Conservation (phyloP, 2,329 filamentous ascomycete genomes). For the Pezicula neosporulosa region DNA sequence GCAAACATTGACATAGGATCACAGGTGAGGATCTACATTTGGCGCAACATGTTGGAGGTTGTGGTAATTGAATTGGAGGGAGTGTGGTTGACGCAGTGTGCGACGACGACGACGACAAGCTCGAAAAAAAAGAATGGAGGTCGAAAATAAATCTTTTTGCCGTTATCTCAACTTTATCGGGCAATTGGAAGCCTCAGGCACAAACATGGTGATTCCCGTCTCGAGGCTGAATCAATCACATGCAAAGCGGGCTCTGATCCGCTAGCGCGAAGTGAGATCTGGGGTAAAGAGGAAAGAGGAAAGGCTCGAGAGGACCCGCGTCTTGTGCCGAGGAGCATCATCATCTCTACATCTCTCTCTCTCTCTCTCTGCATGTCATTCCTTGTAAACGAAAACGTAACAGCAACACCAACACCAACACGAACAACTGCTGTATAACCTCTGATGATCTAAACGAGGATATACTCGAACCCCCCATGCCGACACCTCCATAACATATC, state of each 20-base stretch:
- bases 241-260: not conserved
- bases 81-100: constrained; percentile 1
- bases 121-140: constrained; percentile 12
- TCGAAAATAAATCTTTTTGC: constrained; percentile 1
- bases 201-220: no score
- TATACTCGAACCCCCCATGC: not conserved
- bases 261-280: not conserved
- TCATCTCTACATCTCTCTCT: no score
- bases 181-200: not conserved
- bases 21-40: constrained; percentile 23
- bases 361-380: no score
- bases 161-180: not conserved
- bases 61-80: constrained; percentile 8
- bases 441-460: not conserved
- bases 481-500: not conserved
- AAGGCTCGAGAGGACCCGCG: no score
- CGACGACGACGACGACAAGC: not conserved
- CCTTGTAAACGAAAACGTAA: no score
- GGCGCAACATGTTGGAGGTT: constrained; percentile 28
- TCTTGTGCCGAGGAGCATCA: no score
- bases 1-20: not conserved
- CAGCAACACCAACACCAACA: no score
- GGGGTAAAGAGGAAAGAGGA: no score
- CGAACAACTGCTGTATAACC: not conserved
- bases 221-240: not conserved